These are phyloP conservation scores for Samsoniella hepiali DNA, from an alignment of 2,329 filamentous ascomycete species.

Conservation along the genomic window DNA sequence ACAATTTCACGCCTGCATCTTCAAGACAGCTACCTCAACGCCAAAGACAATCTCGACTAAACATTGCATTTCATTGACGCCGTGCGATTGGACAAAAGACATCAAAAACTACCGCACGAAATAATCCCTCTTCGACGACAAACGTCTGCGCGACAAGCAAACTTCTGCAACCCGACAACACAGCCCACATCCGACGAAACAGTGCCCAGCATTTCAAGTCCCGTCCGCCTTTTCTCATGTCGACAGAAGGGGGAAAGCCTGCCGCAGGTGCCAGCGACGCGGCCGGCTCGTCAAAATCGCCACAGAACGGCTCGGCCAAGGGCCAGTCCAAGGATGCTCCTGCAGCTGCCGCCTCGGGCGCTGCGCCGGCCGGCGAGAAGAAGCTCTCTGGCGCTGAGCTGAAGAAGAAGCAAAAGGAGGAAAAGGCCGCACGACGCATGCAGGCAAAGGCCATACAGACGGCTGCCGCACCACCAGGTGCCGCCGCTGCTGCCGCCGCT, in stretches of 20 bases:
- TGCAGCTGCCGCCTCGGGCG: neutral
- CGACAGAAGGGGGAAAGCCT: conserved; percentile 32
- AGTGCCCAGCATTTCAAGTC: conserved; percentile 13
- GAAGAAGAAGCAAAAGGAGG: conserved; percentile 86
- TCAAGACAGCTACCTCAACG: conserved; percentile 3
- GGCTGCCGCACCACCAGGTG: conserved; percentile 39
- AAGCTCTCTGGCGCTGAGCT: conserved; percentile 74
- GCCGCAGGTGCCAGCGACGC: conserved; percentile 27
- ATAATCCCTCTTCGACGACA: neutral
- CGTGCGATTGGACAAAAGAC: neutral
- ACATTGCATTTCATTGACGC: neutral
- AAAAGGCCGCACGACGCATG: conserved; percentile 83
- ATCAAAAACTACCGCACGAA: too few relatives aligned
- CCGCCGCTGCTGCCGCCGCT: conserved; percentile 34
- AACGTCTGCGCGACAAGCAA: neutral
- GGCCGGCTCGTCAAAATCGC: conserved; percentile 24
- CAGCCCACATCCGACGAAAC: conserved; percentile 20
- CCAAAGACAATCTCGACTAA: neutral
- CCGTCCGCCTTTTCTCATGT: conserved; percentile 25
- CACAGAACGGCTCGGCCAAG: conserved; percentile 26
- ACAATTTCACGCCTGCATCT: conserved; percentile 1
- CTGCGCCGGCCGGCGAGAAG: conserved; percentile 35
- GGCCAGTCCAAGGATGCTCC: conserved; percentile 24
- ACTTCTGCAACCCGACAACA: conserved; percentile 3
- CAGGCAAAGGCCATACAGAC: conserved; percentile 59